Percentiles rank a stretch among this genome's conserved stretches.
phyloP scores from a whole-genome alignment of 2,329 filamentous ascomycete species.

The Blastomyces silverae region DNA sequence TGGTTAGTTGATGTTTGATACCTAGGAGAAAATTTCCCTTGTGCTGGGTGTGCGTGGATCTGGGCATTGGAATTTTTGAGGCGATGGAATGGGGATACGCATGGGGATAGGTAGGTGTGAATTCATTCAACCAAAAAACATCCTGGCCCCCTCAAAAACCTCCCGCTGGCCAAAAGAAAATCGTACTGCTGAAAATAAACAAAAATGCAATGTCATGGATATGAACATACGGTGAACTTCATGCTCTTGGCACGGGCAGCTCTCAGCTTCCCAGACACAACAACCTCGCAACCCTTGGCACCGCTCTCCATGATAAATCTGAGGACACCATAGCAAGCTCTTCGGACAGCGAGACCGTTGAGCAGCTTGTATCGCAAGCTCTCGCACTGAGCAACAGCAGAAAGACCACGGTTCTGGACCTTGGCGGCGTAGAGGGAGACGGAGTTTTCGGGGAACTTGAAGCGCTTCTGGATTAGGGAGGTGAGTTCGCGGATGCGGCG shows the following conservation, averaged over 20 bases:
- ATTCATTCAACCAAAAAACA: background rate
- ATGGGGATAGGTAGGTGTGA: background rate
- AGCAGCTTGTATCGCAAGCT: constrained; percentile 99
- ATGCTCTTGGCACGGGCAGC: constrained; percentile 99
- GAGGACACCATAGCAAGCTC: constrained; percentile 99
- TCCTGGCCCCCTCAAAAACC: too few species aligned
- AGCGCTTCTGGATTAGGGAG: constrained; percentile 99
- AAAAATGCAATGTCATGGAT: background rate
- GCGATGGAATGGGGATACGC: background rate
- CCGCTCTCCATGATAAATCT: constrained; percentile 99
- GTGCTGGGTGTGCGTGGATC: background rate
- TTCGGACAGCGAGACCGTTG: constrained; percentile 96
- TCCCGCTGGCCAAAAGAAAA: background rate
- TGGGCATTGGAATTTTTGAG: background rate
- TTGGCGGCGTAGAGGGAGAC: constrained; percentile 99
- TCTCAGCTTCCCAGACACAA: constrained; percentile 97
- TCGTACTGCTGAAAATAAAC: background rate
- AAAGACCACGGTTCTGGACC: constrained; percentile 99
- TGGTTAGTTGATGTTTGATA: constrained; percentile 2
- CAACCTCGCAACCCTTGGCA: constrained; percentile 99
- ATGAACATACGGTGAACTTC: constrained; percentile 86
- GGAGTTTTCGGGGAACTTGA: constrained; percentile 99
- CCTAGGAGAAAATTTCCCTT: too few species aligned
- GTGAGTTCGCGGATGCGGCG: constrained; percentile 99
- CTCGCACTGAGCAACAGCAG: constrained; percentile 99